Evolutionary conservation across 495 filamentous ascomycete genomes (phyloP).

Genomic region (Annulohypoxylon stygium): DNA sequence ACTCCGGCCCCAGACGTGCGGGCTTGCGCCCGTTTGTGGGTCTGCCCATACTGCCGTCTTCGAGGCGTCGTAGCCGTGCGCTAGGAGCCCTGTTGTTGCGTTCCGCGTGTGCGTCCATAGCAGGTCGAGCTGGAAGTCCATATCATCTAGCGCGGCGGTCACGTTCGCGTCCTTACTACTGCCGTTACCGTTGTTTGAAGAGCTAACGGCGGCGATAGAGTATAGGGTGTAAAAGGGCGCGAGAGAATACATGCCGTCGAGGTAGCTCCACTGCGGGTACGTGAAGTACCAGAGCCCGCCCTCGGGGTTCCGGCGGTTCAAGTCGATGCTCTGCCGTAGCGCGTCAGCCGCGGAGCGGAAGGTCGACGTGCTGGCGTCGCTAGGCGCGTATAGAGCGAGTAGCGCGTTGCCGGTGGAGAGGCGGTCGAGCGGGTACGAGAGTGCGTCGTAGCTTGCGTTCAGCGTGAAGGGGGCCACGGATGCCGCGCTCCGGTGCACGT

Average conservation of each 20-base stretch:
- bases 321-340: constrained; percentile 55
- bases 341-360: constrained; percentile 51
- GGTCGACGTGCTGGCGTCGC: constrained; percentile 43
- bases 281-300: constrained; percentile 62
- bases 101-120: constrained; percentile 64
- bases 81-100: constrained; percentile 59
- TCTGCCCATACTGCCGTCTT: constrained; percentile 68
- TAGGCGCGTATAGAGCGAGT: constrained; percentile 50
- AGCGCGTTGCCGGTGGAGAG: constrained; percentile 56
- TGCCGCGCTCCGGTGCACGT: constrained; percentile 45
- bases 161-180: constrained; percentile 14
- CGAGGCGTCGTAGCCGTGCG: constrained; percentile 70
- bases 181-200: constrained; percentile 5
- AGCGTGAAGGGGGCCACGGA: constrained; percentile 49
- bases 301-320: constrained; percentile 56
- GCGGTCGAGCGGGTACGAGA: constrained; percentile 56
- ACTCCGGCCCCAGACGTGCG: constrained; percentile 69
- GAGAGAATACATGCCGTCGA: constrained; percentile 63
- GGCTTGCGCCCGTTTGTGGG: constrained; percentile 65
- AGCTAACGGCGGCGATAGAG: constrained; percentile 32
- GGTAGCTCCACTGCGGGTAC: constrained; percentile 63
- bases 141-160: constrained; percentile 52
- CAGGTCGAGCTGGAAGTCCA: constrained; percentile 65
- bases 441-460: constrained; percentile 54
- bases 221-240: constrained; percentile 54